These are phyloP conservation scores for Pseudogymnoascus sp. DNA, from an alignment of 2,329 filamentous ascomycete genomes.

Conservation along the genomic window DNA sequence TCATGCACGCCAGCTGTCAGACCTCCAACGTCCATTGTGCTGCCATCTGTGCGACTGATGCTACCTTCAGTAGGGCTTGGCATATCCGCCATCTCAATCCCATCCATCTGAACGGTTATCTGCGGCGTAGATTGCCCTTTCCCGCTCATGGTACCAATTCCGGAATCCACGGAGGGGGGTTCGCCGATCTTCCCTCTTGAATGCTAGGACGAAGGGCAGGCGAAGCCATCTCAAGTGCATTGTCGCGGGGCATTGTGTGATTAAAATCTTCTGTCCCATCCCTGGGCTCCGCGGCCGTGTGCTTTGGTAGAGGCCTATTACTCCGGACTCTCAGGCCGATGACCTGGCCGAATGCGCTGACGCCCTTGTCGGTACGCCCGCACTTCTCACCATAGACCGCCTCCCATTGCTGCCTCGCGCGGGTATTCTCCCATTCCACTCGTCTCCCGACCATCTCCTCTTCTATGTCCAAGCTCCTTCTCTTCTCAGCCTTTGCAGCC, in stretches of 20 bases:
- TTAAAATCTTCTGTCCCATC: slow-evolving; percentile 12
- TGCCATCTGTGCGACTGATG: not conserved
- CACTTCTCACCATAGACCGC: slow-evolving; percentile 68
- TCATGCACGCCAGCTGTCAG: slow-evolving; percentile 7
- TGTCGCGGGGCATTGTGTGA: slow-evolving; percentile 22
- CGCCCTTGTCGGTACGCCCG: slow-evolving; percentile 83
- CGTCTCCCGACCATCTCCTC: slow-evolving; percentile 65
- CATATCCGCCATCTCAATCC: slow-evolving; percentile 50
- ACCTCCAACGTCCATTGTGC: slow-evolving; percentile 3
- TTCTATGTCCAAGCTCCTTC: slow-evolving; percentile 50
- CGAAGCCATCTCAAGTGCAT: slow-evolving; percentile 22
- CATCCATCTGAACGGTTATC: slow-evolving; percentile 35
- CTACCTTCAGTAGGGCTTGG: slow-evolving; percentile 17
- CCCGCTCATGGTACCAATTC: slow-evolving; percentile 38
- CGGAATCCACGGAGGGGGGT: slow-evolving; percentile 22
- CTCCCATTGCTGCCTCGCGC: slow-evolving; percentile 68
- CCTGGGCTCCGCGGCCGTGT: slow-evolving; percentile 14
- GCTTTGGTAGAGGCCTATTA: slow-evolving; percentile 53
- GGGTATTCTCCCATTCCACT: slow-evolving; percentile 54
- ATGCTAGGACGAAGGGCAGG: slow-evolving; percentile 21
- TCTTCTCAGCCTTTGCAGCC: slow-evolving; percentile 41
- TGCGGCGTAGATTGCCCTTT: slow-evolving; percentile 31
- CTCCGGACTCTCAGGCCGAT: slow-evolving; percentile 78
- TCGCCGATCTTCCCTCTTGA: slow-evolving; percentile 3
- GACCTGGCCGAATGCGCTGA: slow-evolving; percentile 96